Conservation (phyloP, 1,139 yeast species). For the Yarrowia galli region DNA sequence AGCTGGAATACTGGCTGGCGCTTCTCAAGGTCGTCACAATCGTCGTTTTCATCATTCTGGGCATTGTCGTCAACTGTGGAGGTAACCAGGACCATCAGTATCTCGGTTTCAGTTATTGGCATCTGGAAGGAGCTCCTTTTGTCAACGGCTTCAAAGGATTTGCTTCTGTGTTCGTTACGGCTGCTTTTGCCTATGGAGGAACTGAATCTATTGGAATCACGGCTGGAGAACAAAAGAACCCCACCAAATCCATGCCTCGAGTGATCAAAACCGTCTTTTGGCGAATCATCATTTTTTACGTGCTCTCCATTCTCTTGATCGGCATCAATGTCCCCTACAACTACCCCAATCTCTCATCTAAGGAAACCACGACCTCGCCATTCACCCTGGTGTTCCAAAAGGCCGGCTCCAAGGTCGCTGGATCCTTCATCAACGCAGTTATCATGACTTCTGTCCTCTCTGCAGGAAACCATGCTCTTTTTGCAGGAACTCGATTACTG, state of each 20-base stretch:
- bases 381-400: constrained; percentile 68
- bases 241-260: constrained; percentile 63
- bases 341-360: constrained; percentile 54
- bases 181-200: constrained; percentile 74
- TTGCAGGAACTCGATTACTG: constrained; percentile 59
- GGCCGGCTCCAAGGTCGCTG: constrained; percentile 57
- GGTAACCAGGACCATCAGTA: constrained; percentile 60
- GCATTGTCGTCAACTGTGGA: constrained; percentile 65
- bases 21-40: constrained; percentile 63
- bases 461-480: constrained; percentile 62
- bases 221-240: constrained; percentile 70
- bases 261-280: constrained; percentile 66
- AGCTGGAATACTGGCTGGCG: constrained; percentile 72
- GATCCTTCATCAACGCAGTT: constrained; percentile 61
- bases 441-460: constrained; percentile 59
- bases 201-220: constrained; percentile 70
- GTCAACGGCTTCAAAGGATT: constrained; percentile 64
- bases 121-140: constrained; percentile 60
- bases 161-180: constrained; percentile 62
- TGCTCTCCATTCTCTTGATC: constrained; percentile 57
- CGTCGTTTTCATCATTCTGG: constrained; percentile 65
- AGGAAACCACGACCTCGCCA: constrained; percentile 63
- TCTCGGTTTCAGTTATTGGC: constrained; percentile 61
- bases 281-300: constrained; percentile 58
- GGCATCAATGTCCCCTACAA: constrained; percentile 59